These are phyloP conservation scores for Albifimbria verrucaria DNA, from an alignment of 2,329 filamentous ascomycete species.

Conservation along the genomic window DNA sequence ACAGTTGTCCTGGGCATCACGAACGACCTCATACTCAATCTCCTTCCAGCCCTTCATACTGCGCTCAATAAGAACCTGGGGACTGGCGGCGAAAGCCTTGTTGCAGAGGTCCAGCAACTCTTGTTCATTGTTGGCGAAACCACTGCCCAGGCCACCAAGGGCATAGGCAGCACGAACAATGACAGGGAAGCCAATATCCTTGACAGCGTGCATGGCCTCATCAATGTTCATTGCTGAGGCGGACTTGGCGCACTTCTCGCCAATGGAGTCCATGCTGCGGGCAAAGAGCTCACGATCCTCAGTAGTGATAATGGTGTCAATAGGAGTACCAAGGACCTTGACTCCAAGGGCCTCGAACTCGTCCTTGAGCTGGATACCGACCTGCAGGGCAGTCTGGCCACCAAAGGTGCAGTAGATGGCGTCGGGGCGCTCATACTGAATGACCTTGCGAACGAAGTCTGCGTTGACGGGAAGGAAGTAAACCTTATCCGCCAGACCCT, in stretches of 20 bases:
- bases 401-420: conserved; percentile 98
- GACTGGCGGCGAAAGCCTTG: conserved; percentile 91
- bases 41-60: conserved; percentile 99
- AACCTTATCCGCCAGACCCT: conserved; percentile 95
- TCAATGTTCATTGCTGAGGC: conserved; percentile 86
- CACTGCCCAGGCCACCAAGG: conserved; percentile 89
- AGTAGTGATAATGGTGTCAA: conserved; percentile 97
- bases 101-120: conserved; percentile 85
- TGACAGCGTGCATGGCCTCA: conserved; percentile 83
- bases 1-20: conserved; percentile 94
- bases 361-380: conserved; percentile 96
- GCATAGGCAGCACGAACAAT: conserved; percentile 97
- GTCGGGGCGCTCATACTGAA: conserved; percentile 89
- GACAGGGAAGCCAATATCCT: conserved; percentile 91
- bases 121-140: conserved; percentile 84
- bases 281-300: conserved; percentile 98
- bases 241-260: conserved; percentile 96
- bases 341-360: conserved; percentile 92
- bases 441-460: conserved; percentile 97
- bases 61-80: conserved; percentile 92
- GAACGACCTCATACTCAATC: conserved; percentile 97
- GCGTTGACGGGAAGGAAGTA: conserved; percentile 97
- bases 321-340: conserved; percentile 91
- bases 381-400: conserved; percentile 93
- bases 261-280: conserved; percentile 96